Evolutionary conservation across 2,329 filamentous ascomycete genomes (phyloP).

Genomic region (Calycina herbarum): DNA sequence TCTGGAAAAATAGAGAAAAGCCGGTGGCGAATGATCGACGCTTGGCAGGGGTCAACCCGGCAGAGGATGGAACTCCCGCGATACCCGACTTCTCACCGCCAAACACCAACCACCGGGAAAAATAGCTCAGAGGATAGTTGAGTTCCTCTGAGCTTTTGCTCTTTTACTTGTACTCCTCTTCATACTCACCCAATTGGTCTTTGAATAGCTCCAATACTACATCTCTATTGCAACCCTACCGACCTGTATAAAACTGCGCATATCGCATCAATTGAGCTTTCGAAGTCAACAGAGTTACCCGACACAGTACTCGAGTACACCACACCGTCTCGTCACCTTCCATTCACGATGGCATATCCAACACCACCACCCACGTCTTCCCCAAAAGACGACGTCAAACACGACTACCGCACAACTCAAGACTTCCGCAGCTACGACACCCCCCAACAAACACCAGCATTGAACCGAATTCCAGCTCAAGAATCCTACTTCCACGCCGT

Average conservation of each 20-base stretch:
- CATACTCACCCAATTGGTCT: background rate
- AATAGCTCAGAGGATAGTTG: background rate
- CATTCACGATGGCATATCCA: conserved; percentile 15
- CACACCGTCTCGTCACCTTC: background rate
- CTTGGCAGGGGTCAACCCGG: background rate
- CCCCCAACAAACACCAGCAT: conserved; percentile 4
- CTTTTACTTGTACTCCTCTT: background rate
- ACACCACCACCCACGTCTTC: conserved; percentile 18
- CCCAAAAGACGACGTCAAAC: conserved; percentile 14
- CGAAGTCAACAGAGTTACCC: background rate
- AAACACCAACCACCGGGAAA: conserved; percentile 9
- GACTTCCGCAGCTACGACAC: conserved; percentile 12
- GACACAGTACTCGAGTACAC: background rate
- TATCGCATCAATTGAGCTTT: background rate
- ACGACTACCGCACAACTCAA: conserved; percentile 10
- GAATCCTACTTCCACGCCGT: conserved; percentile 12
- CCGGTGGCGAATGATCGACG: background rate
- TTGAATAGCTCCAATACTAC: background rate
- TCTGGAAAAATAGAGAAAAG: background rate
- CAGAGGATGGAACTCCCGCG: background rate
- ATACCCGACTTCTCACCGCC: conserved; percentile 7
- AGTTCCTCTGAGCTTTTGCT: background rate
- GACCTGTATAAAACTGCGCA: background rate
- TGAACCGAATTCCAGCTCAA: conserved; percentile 12
- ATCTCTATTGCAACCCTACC: background rate